Conservation (phyloP, 2,329 filamentous ascomycete genomes). For the Talaromyces sp. region DNA sequence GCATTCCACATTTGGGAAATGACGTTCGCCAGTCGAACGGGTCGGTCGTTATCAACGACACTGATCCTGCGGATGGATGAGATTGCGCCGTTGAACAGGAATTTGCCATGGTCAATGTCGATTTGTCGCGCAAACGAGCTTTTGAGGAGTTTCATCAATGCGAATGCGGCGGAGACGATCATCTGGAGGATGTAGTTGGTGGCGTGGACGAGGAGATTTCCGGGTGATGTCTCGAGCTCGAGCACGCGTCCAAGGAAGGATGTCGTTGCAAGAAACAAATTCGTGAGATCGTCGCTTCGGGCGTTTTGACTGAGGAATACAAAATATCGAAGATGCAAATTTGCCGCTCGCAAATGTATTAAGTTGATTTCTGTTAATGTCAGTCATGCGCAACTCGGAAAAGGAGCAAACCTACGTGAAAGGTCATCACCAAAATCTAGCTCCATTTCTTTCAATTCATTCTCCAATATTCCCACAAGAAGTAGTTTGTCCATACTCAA, state of each 20-base stretch:
- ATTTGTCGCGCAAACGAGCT: conserved; percentile 59
- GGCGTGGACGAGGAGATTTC: conserved; percentile 53
- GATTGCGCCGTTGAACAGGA: conserved; percentile 59
- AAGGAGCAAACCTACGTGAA: conserved; percentile 28
- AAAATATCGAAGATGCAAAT: conserved; percentile 47
- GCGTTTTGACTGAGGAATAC: conserved; percentile 47
- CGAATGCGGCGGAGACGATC: conserved; percentile 63
- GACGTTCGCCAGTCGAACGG: conserved; percentile 62
- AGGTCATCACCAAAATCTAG: conserved; percentile 49
- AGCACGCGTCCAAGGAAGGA: conserved; percentile 48
- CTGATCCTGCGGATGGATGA: conserved; percentile 59
- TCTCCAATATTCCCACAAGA: conserved; percentile 45
- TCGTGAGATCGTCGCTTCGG: conserved; percentile 44
- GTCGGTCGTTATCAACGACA: conserved; percentile 61
- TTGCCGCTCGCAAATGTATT: conserved; percentile 48
- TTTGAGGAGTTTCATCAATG: conserved; percentile 63
- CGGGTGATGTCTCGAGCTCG: conserved; percentile 43
- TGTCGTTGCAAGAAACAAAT: conserved; percentile 47
- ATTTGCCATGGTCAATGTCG: conserved; percentile 54
- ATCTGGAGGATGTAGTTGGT: conserved; percentile 65
- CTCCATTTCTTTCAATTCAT: conserved; percentile 51
- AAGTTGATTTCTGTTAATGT: conserved; percentile 40
- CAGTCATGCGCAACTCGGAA: not conserved
- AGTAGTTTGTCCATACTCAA: conserved; percentile 44
- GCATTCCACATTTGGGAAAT: conserved; percentile 64